These are phyloP conservation scores for Glycyrrhiza uralensis DNA, from an alignment of 306 rosid genomes.

Conservation along the genomic window DNA sequence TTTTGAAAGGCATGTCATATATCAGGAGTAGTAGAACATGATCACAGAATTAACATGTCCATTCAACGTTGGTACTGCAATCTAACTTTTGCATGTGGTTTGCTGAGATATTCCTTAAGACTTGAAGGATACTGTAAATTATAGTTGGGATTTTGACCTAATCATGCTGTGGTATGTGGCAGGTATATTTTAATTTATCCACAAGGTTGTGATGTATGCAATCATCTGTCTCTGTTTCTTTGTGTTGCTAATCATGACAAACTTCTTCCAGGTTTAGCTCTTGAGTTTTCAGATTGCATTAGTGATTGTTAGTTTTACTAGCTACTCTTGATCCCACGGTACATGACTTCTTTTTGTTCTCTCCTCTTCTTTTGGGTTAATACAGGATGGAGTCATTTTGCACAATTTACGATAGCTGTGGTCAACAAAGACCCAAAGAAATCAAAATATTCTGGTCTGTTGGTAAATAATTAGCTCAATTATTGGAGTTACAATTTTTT, in stretches of 20 bases:
- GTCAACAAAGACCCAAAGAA: conserved; percentile 93
- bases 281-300: conserved; percentile 13
- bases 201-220: conserved; percentile 98
- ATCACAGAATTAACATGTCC: conserved; percentile 1
- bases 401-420: conserved; percentile 96
- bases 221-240: conserved; percentile 94
- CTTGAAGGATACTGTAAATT: conserved; percentile 8
- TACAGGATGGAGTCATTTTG: conserved; percentile 98
- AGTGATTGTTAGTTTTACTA: conserved; percentile 3
- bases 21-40: conserved; percentile 8
- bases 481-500: conserved; percentile 10
- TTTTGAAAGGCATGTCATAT: conserved; percentile 14
- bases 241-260: conserved; percentile 99
- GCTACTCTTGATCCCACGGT: neutral
- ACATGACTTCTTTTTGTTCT: conserved; percentile 4
- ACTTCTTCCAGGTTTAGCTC: conserved; percentile 88
- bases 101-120: conserved; percentile 9
- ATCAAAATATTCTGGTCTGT: conserved; percentile 94
- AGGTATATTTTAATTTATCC: conserved; percentile 99
- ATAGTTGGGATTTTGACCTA: conserved; percentile 29
- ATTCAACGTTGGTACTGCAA: neutral
- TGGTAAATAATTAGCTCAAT: conserved; percentile 24
- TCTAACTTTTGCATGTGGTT: conserved; percentile 15
- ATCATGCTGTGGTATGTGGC: conserved; percentile 32
- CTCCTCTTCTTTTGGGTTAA: conserved; percentile 9